Percentiles rank a stretch among this genome's conserved stretches.
These are phyloP conservation scores for Penicillium odoratum DNA, from an alignment of 495 filamentous ascomycete species.

Conservation along the genomic window DNA sequence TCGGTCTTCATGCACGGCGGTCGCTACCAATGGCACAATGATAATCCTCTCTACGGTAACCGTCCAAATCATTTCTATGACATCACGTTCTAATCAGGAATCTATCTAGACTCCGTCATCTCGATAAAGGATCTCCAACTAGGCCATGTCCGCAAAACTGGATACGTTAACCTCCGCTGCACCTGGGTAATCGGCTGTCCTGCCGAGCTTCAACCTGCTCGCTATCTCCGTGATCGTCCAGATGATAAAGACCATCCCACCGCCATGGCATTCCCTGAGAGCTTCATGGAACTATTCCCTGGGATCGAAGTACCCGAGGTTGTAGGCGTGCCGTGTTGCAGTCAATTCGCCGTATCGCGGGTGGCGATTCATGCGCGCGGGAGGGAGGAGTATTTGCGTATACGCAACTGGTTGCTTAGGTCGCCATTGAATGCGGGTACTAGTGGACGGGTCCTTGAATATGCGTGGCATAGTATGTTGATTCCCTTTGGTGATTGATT, in stretches of 20 bases:
- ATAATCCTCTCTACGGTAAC: constrained; percentile 49
- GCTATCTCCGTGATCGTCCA: constrained; percentile 26
- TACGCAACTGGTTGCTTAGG: constrained; percentile 58
- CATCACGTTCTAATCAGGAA: not conserved
- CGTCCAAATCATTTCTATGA: constrained; percentile 12
- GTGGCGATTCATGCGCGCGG: constrained; percentile 46
- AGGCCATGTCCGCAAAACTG: constrained; percentile 28
- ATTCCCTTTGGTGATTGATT: not conserved
- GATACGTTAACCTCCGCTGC: constrained; percentile 54
- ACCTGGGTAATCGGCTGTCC: constrained; percentile 46
- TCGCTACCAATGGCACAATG: constrained; percentile 52
- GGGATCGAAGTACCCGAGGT: constrained; percentile 25
- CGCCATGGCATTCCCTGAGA: constrained; percentile 23
- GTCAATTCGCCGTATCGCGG: constrained; percentile 66
- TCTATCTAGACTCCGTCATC: constrained; percentile 22
- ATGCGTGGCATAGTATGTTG: constrained; percentile 62
- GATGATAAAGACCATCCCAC: constrained; percentile 21
- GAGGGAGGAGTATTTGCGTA: constrained; percentile 51
- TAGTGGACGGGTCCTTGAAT: constrained; percentile 67
- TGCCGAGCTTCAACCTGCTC: constrained; percentile 28
- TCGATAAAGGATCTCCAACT: constrained; percentile 28
- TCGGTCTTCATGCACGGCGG: constrained; percentile 48
- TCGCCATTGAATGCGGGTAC: constrained; percentile 53
- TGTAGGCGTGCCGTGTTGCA: constrained; percentile 57
- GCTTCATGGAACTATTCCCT: constrained; percentile 45